Evolutionary conservation across 495 filamentous ascomycete species (phyloP).

Genomic region (Podospora fimiseda): DNA sequence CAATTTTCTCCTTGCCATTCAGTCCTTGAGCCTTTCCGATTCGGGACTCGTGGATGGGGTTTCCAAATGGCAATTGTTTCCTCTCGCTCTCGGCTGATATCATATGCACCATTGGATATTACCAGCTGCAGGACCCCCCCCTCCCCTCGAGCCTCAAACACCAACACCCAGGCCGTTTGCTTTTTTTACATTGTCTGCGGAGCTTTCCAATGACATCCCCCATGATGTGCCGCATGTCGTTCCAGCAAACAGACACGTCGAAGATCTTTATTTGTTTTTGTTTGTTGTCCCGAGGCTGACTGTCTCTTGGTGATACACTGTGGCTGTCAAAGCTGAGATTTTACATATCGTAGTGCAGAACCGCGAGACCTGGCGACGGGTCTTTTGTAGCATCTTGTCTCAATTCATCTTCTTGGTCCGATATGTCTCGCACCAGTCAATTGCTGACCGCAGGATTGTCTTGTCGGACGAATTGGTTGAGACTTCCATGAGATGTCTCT

Average conservation of each 20-base stretch:
- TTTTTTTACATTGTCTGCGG: no score
- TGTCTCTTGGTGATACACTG: no score
- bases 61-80: not conserved
- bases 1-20: not conserved
- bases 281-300: no score
- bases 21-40: not conserved
- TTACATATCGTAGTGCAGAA: not conserved
- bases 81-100: not conserved
- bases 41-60: not conserved
- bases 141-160: no score
- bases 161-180: no score
- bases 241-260: not conserved
- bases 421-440: constrained; percentile 25
- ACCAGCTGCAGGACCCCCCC: not conserved
- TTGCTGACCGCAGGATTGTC: constrained; percentile 16
- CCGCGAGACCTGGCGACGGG: not conserved
- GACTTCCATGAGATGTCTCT: constrained; percentile 12
- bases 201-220: not conserved
- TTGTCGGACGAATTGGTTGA: constrained; percentile 5
- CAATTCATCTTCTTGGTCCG: constrained; percentile 2
- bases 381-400: not conserved
- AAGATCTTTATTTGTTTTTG: no score
- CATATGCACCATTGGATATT: not conserved
- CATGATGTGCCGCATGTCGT: not conserved
- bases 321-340: not conserved